Evolutionary conservation across 2,329 filamentous ascomycete genomes (phyloP).

Genomic region (Ceratocystis eucalypticola): DNA sequence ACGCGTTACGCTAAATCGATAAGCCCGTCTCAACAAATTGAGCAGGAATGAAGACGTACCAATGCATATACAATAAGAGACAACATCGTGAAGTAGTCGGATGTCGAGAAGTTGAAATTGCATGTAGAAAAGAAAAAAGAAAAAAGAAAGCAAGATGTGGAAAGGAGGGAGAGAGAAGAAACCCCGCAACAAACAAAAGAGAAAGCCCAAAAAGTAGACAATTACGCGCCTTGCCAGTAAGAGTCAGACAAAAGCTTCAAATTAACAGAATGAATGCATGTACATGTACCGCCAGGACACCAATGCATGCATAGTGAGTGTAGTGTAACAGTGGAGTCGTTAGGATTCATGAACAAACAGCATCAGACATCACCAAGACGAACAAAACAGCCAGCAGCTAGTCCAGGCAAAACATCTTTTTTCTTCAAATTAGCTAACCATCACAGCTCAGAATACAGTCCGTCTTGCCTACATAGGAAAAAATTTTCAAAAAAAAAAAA

Average conservation of each 20-base stretch:
- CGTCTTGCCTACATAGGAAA: neutral
- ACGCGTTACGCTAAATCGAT: too few relatives aligned
- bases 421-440: neutral
- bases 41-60: neutral
- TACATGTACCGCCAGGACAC: neutral
- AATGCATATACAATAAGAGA: conserved; percentile 7
- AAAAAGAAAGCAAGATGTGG: neutral
- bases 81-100: neutral
- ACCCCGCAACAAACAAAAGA: neutral
- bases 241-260: too few relatives aligned
- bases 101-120: too few relatives aligned
- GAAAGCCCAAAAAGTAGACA: neutral
- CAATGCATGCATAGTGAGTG: neutral
- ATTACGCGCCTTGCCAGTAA: too few relatives aligned
- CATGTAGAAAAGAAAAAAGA: neutral
- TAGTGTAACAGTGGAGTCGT: too few relatives aligned
- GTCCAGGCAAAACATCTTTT: neutral
- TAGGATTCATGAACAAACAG: too few relatives aligned
- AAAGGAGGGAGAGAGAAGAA: neutral
- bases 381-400: neutral
- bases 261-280: too few relatives aligned
- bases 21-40: too few relatives aligned
- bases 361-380: too few relatives aligned
- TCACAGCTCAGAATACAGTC: neutral
- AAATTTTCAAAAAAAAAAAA: neutral